Base-by-base conservation (phyloP, 768 basidiomycete species). In the Gyrodon lividus region DNA sequence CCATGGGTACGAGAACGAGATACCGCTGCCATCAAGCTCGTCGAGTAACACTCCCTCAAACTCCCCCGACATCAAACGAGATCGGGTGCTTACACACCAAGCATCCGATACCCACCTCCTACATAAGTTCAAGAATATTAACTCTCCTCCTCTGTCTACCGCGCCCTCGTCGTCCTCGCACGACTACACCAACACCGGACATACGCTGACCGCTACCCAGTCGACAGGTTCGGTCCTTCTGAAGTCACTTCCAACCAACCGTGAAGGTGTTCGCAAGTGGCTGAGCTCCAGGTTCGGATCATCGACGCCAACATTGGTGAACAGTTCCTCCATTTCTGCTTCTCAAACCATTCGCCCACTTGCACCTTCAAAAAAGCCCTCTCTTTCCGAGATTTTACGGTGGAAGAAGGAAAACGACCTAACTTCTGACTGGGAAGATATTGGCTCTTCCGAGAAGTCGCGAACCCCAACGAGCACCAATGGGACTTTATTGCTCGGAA, bases 201-300 rank as follows among this genome's bases (percentile, higher is more conserved):
- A 65, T 31, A 58, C 70, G 13, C 41, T 30, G 10, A 59, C 43
- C n/a, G 50, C 51, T 16, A 71, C 74, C 12, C 67, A 76, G 46
- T 69, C 74, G 7, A 60, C 74, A 20, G 61, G 58, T 39, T 69
- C 57, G 68, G 72, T 55, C 68, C 70, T 57, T 60, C 69, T 54
- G 68, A 71, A 61, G 63, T 69, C 34, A 77, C 72, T 92, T 42
- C 89, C 89, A 1, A 88, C 81, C 66, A 89, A 81, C 17, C 75
- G 87, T 17, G 84, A 88, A 46, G 89, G 84, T 20, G 89, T 91
- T 22, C 86, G 83, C 67, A 88, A 86, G 59, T 92, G 89, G 89
- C 66, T 91, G 39, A 86, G 74, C 57, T 81, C 67, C 41, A 83
- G 82, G 66, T 79, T 81, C 51, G 70, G 78, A 6, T 71, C 79